Evolutionary conservation across 139 green algal species (phyloP), one percentile per base, ranked within the genome.

Genomic region (Mesotaenium endlicherianum): DNA sequence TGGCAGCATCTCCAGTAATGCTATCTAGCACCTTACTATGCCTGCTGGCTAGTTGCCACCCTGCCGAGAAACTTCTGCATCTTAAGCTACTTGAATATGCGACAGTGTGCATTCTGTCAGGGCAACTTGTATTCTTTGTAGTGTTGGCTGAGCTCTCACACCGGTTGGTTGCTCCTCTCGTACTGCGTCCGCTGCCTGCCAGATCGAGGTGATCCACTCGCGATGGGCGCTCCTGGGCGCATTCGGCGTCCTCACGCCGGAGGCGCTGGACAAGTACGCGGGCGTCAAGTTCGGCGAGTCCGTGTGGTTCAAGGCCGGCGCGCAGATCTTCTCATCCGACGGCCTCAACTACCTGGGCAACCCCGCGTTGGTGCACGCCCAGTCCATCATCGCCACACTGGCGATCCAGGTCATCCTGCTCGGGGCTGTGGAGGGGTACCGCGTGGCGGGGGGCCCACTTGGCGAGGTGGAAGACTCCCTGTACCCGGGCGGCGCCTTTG

Each of bases 361-460:
- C 94, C 85, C 93, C 67, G 89, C 75, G 86, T 91, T 98, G 75
- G 90, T 98, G 80, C 95, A 99, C 87, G 95, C 96, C 42, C 93
- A 98, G 93, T 94, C 87, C 91, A 97, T 98, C 86, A 81, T 98
- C 39, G 95, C 94, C 79, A 98, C 92, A 78, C 89, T 97, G 57
- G 93, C 90, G 49, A 83, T 81, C 88, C 95, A 98, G 94, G 95
- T 97, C 1, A 38, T 88, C 36, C 77, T 88, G 47, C 84, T 87
- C 78, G 83, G 94, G 75, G 83, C 93, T 58, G 89, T 94, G 85
- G 95, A 98, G 95, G 91, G 89, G 76, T 98, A 97, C 95, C 93
- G 95, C 74, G 91, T 94, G 1, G 97, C 96, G 88, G 95, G 94
- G 77, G 95, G 94, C 84, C 95, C 95, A 17, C 92, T 92, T 36